Evolutionary conservation across 345 rosid species (phyloP).

Genomic region (Arabidopsis suecica): DNA sequence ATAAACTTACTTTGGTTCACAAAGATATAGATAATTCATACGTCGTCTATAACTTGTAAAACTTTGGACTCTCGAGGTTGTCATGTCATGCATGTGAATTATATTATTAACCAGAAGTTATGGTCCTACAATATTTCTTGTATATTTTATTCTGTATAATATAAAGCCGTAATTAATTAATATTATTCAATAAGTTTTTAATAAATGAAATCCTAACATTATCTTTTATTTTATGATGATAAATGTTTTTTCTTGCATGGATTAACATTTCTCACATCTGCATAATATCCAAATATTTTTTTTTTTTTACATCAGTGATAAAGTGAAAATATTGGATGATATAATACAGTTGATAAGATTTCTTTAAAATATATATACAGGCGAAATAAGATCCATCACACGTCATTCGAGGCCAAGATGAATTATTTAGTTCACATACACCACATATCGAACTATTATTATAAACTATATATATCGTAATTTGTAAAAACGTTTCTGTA

Average conservation of each 20-base stretch:
- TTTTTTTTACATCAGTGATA: background rate
- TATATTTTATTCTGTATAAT: background rate
- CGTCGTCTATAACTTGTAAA: background rate
- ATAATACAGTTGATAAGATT: background rate
- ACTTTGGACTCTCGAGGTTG: slow-evolving; percentile 42
- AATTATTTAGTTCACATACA: no score
- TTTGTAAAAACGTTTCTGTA: background rate
- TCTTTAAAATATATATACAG: background rate
- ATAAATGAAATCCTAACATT: background rate
- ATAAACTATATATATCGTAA: background rate
- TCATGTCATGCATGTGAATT: slow-evolving; percentile 59
- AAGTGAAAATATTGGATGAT: background rate
- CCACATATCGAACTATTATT: no score
- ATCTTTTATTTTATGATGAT: background rate
- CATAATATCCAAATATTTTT: no score
- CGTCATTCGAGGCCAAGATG: no score
- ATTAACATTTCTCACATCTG: no score
- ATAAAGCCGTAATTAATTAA: background rate
- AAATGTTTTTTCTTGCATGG: background rate
- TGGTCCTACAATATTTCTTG: slow-evolving; percentile 33
- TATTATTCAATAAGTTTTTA: background rate
- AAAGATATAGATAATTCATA: background rate
- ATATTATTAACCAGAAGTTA: slow-evolving; percentile 39
- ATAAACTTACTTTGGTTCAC: no score
- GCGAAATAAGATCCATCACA: background rate